Base-by-base conservation (phyloP, 176 grass and related monocot species). In the Bromus sterilis region DNA sequence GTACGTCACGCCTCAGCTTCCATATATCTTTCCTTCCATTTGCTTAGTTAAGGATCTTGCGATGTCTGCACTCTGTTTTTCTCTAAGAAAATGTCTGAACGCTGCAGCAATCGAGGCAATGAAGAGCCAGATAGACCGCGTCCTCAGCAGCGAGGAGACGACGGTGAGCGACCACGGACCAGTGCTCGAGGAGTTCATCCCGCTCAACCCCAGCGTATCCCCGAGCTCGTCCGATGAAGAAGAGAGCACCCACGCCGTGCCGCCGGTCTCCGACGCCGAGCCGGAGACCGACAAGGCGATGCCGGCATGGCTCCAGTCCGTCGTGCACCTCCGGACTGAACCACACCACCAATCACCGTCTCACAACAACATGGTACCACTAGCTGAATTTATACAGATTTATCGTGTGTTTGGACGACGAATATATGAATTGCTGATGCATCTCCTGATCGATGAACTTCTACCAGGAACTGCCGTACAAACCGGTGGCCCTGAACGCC, bases 151-250 rank as follows among this genome's bases (percentile, higher is more conserved):
- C 61, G 90, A n/a, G n/a, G n/a, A 88, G 56, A 85, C 88, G 67
- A 87, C 78, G 68, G 75, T 74, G 20, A 89, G 79, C 74, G 78
- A 91, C 48, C 64, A 89, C 21, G 82, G 82, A 14, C 92, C 95
- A 7, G 88, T 98, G 55, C 78, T 98, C 42, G 95, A 98, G 83
- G 95, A 98, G 92, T 94, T 98, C 68, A 98, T 98, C 59, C 90
- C 92, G 28, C 84, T 98, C 56, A 98, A 98, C 58, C 95, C 95
- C 57, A 91, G 82, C 83, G 79, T 85, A 7, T 87, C 88, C 15
- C n/a, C n/a, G n/a, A 78, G 5, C 40, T 92, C 87, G 25, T 80
- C 80, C 46, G 89, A 80, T 1, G n/a, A n/a, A n/a, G 89, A 91
- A 24, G 87, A 86, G 35, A 88, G 83, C 76, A 51, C 71, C 34